Evolutionary conservation across 768 basidiomycete genomes (phyloP).

Genomic region (Sporobolomyces pararoseus): DNA sequence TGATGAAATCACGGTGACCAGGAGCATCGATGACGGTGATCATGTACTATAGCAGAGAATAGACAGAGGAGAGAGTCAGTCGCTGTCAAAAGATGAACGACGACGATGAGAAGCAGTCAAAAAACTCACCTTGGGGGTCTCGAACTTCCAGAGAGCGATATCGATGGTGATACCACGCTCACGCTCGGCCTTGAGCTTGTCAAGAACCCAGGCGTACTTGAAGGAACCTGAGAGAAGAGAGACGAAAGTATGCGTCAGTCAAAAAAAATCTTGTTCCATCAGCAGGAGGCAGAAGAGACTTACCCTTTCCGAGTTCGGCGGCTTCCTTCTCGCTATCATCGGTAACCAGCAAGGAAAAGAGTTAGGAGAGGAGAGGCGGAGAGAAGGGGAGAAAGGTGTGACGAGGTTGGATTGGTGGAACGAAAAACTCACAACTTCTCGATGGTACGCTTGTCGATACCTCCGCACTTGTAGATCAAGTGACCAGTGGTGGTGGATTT

Average conservation of each 20-base stretch:
- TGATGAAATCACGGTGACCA: conserved; percentile 99
- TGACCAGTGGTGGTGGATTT: conserved; percentile 99
- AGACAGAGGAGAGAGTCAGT: conserved; percentile 19
- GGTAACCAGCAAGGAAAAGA: neutral
- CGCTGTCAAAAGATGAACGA: neutral
- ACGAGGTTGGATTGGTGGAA: neutral
- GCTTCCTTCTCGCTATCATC: conserved; percentile 87
- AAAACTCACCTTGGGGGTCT: conserved; percentile 86
- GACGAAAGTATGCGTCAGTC: conserved; percentile 26
- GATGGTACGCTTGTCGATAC: conserved; percentile 99
- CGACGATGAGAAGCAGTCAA: neutral
- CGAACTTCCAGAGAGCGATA: conserved; percentile 99
- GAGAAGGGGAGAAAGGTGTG: neutral
- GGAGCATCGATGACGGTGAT: conserved; percentile 88
- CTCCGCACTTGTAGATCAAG: conserved; percentile 99
- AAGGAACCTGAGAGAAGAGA: conserved; percentile 41
- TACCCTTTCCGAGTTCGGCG: conserved; percentile 96
- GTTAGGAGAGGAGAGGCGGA: neutral
- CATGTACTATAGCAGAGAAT: conserved; percentile 55
- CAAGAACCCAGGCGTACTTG: conserved; percentile 91
- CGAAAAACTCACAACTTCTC: conserved; percentile 52
- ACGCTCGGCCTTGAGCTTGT: conserved; percentile 99
- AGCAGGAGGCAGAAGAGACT: conserved; percentile 28
- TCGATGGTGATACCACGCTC: conserved; percentile 99
- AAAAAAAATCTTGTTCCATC: neutral